Conservation (phyloP, 2,329 filamentous ascomycete species). For the Tolypocladium amazonense region DNA sequence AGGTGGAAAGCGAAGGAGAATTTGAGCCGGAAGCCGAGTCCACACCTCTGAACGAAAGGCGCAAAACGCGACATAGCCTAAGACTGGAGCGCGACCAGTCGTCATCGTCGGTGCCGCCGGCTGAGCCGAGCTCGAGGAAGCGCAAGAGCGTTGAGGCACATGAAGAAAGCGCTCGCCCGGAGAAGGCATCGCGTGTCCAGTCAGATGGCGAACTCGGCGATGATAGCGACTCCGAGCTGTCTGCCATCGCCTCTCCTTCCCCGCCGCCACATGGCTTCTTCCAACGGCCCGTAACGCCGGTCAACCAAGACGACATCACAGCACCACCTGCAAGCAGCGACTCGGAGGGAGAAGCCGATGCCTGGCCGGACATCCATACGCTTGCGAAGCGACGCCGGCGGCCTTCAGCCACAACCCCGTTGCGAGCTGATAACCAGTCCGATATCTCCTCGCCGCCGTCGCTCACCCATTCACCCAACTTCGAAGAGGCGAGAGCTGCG, state of each 20-base stretch:
- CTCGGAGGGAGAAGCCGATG: conserved; percentile 30
- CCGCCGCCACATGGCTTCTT: conserved; percentile 14
- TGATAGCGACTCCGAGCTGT: conserved; percentile 27
- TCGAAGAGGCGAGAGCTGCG: conserved; percentile 16
- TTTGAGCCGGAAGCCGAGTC: conserved; percentile 58
- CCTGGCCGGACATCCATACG: conserved; percentile 42
- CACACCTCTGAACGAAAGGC: conserved; percentile 45
- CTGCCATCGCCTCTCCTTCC: conserved; percentile 25
- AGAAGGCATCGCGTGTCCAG: conserved; percentile 21
- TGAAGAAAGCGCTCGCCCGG: conserved; percentile 24
- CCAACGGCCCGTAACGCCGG: conserved; percentile 28
- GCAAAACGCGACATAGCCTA: conserved; percentile 23
- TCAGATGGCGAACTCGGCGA: conserved; percentile 11
- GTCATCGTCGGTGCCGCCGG: conserved; percentile 13
- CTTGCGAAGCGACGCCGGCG: conserved; percentile 36
- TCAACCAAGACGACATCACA: conserved; percentile 37
- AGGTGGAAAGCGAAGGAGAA: conserved; percentile 31
- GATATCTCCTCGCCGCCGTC: conserved; percentile 55
- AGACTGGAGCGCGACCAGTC: conserved; percentile 12
- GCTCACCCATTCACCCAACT: conserved; percentile 56
- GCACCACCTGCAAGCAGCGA: conserved; percentile 46
- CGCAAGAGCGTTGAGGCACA: conserved; percentile 42
- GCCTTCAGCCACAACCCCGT: conserved; percentile 24
- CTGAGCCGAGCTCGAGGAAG: conserved; percentile 33
- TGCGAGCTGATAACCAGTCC: conserved; percentile 29